Evolutionary conservation across 139 green algal genomes (phyloP).

Genomic region (Chlamydomonas eustigma): DNA sequence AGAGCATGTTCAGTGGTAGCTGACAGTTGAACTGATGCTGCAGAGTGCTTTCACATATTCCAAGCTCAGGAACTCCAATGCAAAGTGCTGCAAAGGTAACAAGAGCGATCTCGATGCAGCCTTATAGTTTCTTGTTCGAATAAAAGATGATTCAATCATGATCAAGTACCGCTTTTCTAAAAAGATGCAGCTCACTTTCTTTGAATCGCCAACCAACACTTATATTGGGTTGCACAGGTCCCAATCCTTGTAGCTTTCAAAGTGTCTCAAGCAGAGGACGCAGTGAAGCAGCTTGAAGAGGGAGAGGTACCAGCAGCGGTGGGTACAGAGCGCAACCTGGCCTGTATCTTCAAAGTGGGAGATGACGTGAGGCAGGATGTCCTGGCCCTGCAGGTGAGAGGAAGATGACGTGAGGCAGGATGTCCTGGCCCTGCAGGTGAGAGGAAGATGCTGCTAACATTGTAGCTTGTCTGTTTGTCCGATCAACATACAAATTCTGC

Average conservation of each 20-base stretch:
- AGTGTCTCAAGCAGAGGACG: slow-evolving; percentile 10
- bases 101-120: too few species aligned
- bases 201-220: too few species aligned
- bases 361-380: slow-evolving; percentile 97
- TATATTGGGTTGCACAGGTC: too few species aligned
- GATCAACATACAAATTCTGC: too few species aligned
- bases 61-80: slow-evolving; percentile 45
- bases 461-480: too few species aligned
- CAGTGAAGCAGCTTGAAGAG: not conserved
- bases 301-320: slow-evolving; percentile 4
- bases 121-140: too few species aligned
- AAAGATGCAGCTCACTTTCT: too few species aligned
- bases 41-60: not conserved
- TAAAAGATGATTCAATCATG: too few species aligned
- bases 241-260: slow-evolving; percentile 90
- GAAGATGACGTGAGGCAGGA: slow-evolving; percentile 94
- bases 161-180: too few species aligned
- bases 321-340: slow-evolving; percentile 24
- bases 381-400: slow-evolving; percentile 85
- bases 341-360: slow-evolving; percentile 92
- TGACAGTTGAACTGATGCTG: too few species aligned
- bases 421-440: slow-evolving; percentile 92
- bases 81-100: slow-evolving; percentile 77
- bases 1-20: too few species aligned
- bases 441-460: too few species aligned